These are phyloP conservation scores for Sporodiniella umbellata DNA, from an alignment of 371 early-diverging fungal species.

Conservation along the genomic window DNA sequence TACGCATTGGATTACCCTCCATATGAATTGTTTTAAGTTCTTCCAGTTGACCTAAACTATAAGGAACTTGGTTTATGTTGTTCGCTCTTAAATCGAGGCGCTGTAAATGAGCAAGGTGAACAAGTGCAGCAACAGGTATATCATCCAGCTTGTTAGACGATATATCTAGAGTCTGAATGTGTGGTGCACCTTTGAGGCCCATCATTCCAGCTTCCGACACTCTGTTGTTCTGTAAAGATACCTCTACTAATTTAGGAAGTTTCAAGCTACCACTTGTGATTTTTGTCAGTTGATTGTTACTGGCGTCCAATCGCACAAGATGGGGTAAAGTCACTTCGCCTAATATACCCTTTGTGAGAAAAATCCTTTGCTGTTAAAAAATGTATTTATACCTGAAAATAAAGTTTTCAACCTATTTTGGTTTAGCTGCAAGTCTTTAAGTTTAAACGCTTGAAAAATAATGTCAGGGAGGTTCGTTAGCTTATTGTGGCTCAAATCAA, in stretches of 20 bases:
- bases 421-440: slow-evolving; percentile 49
- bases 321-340: slow-evolving; percentile 23
- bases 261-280: slow-evolving; percentile 20
- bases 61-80: slow-evolving; percentile 47
- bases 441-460: slow-evolving; percentile 29
- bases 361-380: neutral
- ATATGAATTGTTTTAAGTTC: slow-evolving; percentile 47
- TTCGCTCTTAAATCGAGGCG: slow-evolving; percentile 68
- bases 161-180: slow-evolving; percentile 63
- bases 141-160: slow-evolving; percentile 56
- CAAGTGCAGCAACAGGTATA: slow-evolving; percentile 44
- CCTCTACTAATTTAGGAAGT: slow-evolving; percentile 55
- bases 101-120: slow-evolving; percentile 36
- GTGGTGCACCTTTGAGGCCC: slow-evolving; percentile 25
- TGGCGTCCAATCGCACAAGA: slow-evolving; percentile 57
- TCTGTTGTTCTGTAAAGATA: slow-evolving; percentile 52
- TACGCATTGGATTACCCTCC: slow-evolving; percentile 59
- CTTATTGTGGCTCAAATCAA: slow-evolving; percentile 55
- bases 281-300: slow-evolving; percentile 42
- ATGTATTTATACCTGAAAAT: slow-evolving; percentile 21
- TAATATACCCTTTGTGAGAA: neutral
- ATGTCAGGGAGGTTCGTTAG: slow-evolving; percentile 41
- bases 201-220: slow-evolving; percentile 19
- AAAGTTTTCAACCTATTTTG: slow-evolving; percentile 41
- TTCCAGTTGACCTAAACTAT: slow-evolving; percentile 51